Conservation (phyloP, 176 grass and related monocot genomes). For the Zoysia japonica region DNA sequence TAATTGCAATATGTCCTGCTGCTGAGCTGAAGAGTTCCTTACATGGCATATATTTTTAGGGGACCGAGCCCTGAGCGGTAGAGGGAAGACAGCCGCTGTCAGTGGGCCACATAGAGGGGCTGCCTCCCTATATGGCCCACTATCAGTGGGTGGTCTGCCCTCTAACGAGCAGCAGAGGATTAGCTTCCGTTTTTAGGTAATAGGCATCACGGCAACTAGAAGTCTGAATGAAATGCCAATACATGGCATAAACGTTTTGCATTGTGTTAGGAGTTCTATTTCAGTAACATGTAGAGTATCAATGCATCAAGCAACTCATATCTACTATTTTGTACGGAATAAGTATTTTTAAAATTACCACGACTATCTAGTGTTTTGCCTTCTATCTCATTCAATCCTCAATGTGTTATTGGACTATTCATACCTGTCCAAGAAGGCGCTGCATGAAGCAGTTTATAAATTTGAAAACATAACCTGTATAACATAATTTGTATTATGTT, state of each 20-base stretch:
- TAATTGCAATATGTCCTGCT: background rate
- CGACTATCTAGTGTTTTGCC: background rate
- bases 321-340: constrained; percentile 7
- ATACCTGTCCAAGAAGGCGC: background rate
- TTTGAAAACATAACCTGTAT: background rate
- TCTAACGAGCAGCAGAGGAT: no score
- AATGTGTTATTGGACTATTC: constrained; percentile 16
- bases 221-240: constrained; percentile 13
- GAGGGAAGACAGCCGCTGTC: no score
- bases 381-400: background rate
- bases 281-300: background rate
- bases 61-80: no score
- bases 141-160: no score
- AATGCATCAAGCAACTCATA: background rate
- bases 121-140: no score
- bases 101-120: no score
- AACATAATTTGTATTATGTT: background rate
- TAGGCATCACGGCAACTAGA: background rate
- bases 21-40: background rate
- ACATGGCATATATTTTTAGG: background rate
- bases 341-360: background rate
- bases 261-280: background rate
- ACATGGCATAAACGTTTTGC: background rate
- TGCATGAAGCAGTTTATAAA: background rate
- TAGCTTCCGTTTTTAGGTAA: background rate